Evolutionary conservation across 495 filamentous ascomycete species (phyloP).

Genomic region (Aspergillus indologenus): DNA sequence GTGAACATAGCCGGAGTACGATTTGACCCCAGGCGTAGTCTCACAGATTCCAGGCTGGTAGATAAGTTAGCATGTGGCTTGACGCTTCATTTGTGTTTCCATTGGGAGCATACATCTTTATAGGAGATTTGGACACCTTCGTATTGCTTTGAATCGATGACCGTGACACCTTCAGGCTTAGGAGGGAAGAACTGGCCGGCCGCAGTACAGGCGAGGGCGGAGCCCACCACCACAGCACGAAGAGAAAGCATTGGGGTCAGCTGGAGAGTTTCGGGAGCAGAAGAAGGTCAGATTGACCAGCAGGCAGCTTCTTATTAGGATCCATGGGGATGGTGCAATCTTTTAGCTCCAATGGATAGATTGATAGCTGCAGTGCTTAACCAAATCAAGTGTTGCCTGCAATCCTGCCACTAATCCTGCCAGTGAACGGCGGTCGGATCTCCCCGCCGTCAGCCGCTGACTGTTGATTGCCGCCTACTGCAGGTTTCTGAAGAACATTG

Average conservation of each 20-base stretch:
- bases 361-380: too few species aligned
- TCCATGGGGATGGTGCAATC: neutral
- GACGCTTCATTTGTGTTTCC: conserved; percentile 4
- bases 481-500: too few species aligned
- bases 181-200: conserved; percentile 56
- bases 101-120: conserved; percentile 48
- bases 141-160: conserved; percentile 55
- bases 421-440: too few species aligned
- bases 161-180: conserved; percentile 46
- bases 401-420: too few species aligned
- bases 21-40: conserved; percentile 47
- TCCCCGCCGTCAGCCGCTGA: too few species aligned
- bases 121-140: conserved; percentile 61
- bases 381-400: too few species aligned
- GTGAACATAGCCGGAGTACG: conserved; percentile 39
- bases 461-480: too few species aligned
- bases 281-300: neutral
- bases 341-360: neutral
- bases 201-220: conserved; percentile 21
- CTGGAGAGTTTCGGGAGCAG: neutral
- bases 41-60: conserved; percentile 49
- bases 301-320: neutral
- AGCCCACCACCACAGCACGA: conserved; percentile 7
- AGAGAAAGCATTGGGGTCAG: conserved; percentile 14
- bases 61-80: conserved; percentile 1